Evolutionary conservation across 2,329 filamentous ascomycete genomes (phyloP), one percentile per base, ranked within the genome.

Genomic region (Aschersonia sp.): DNA sequence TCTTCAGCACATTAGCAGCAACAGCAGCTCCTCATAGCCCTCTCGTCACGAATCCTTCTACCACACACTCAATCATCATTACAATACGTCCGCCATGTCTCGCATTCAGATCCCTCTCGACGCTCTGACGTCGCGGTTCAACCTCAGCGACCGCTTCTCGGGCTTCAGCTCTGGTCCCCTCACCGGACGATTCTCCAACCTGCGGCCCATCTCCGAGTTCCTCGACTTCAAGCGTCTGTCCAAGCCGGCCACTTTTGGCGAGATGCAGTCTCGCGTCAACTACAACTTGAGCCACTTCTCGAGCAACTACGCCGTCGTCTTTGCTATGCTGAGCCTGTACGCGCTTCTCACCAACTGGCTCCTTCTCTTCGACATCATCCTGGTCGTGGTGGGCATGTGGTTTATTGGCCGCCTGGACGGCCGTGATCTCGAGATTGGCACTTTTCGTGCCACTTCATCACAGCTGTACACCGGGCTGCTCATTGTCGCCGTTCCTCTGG

Each of bases 241-340:
- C 55, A 98, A 97, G 72, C 92, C 92, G 31, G 79, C 78, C 62
- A 94, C 94, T 71, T 96, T 97, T 60, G 72, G 72, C 55, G 89
- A 96, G 67, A 80, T 87, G 54, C 90, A 97, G 68, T 88, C 83
- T 57, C 81, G 90, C 55, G 82, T 95, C 70, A 94, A 94, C 75
- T 96, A 96, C 81, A 98, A 98, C 68, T 71, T 98, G 55, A 81
- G 85, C 65, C 85, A 97, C 73, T 98, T 94, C 75, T 94, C 88
- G 53, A 96, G 87, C 83, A 98, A 98, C 74, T 98, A 98, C 77
- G 84, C 85, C 56, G 83, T 85, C 54, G 79, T 97, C 58, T 95
- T 97, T 64, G 74, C 85, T 58, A 94, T 98, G 83, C 83, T 98
- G 61, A 87, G 85, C 73, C 83, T 98, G 69, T 98, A 98, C 75